Base-by-base conservation (phyloP, 495 filamentous ascomycete genomes). In the Penicillium chermesinum region DNA sequence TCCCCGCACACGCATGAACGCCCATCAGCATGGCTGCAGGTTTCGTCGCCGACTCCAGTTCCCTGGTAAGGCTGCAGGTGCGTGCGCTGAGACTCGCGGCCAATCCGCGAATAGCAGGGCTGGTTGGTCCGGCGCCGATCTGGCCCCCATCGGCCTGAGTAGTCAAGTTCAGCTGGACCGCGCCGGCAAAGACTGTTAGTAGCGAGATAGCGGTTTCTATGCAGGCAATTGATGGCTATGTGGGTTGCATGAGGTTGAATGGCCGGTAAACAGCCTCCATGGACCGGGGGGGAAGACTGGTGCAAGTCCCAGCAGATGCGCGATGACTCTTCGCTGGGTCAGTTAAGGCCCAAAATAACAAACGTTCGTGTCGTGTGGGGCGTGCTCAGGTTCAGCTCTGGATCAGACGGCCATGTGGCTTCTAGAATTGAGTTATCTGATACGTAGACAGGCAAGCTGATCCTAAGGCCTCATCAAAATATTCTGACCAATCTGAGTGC, bases 61-160 rank as follows among this genome's bases (percentile, higher is more conserved):
- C 13, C 6, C 35, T 48, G 33, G 43, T 61, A 63, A 62, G 57
- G 59, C 57, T 63, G 59, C 57, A 63, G 52, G 52, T 27, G 33
- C 45, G 42, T 58, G 48, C 57, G 47, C 57, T 52, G n/a, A 53
- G 38, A 50, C 41, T 58, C 30, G 42, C 30, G 2, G 16, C 44
- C 27, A 5, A 12, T 9, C 44, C 22, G 22, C 51, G 45, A 57
- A 62, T 50, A 54, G 39, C 30, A 46, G 21, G 41, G 33, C n/a
- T 22, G 16, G 17, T 21, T 15, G 25, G 42, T 18, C 42, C 16
- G 13, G 41, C 8, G 42, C 42, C 34, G n/a, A 44, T 44, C 21
- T 33, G 55, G 55, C 58, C 58, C 55, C 55, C 55, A 59, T 51
- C 19, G 22, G 25, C 36, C 25, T 15, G 15, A 21, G 14, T 7